These are phyloP conservation scores for Saitozyma sp. DNA, from an alignment of 768 basidiomycete genomes.

Conservation along the genomic window DNA sequence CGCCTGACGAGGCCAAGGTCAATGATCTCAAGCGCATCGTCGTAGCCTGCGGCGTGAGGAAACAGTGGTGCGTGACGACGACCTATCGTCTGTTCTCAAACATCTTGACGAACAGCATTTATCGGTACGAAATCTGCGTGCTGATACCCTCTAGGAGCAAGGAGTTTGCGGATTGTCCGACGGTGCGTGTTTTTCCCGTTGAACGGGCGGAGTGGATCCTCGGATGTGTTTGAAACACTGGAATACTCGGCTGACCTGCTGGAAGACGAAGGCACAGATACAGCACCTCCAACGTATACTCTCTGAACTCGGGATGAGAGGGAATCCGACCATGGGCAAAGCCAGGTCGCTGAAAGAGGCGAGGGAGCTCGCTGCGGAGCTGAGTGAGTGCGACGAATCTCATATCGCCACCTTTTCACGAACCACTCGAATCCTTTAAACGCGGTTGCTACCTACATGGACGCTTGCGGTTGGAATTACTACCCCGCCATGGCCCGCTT, in stretches of 20 bases:
- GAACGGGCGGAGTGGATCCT: background rate
- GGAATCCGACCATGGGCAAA: slow-evolving; percentile 74
- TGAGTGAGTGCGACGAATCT: slow-evolving; percentile 59
- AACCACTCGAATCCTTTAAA: too few species aligned
- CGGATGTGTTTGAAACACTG: too few species aligned
- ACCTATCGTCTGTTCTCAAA: too few species aligned
- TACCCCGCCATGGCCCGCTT: too few species aligned
- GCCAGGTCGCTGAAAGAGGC: slow-evolving; percentile 72
- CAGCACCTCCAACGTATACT: slow-evolving; percentile 25
- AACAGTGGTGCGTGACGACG: slow-evolving; percentile 38
- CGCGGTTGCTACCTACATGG: too few species aligned
- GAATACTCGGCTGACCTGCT: background rate
- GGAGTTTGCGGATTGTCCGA: slow-evolving; percentile 38
- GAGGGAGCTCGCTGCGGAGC: slow-evolving; percentile 74
- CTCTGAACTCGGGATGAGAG: slow-evolving; percentile 68
- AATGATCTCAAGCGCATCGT: slow-evolving; percentile 46
- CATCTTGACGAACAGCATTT: background rate
- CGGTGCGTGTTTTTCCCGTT: slow-evolving; percentile 17
- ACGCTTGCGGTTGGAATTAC: too few species aligned
- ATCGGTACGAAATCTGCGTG: background rate
- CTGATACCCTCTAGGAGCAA: slow-evolving; percentile 29
- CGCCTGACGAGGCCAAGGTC: slow-evolving; percentile 36
- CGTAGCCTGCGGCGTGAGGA: slow-evolving; percentile 43
- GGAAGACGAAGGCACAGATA: slow-evolving; percentile 37
- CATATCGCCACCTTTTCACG: background rate